Evolutionary conservation across 1,139 yeast species (phyloP), one percentile per base, ranked within the genome.

Genomic region (Oligophagozyma castellii): DNA sequence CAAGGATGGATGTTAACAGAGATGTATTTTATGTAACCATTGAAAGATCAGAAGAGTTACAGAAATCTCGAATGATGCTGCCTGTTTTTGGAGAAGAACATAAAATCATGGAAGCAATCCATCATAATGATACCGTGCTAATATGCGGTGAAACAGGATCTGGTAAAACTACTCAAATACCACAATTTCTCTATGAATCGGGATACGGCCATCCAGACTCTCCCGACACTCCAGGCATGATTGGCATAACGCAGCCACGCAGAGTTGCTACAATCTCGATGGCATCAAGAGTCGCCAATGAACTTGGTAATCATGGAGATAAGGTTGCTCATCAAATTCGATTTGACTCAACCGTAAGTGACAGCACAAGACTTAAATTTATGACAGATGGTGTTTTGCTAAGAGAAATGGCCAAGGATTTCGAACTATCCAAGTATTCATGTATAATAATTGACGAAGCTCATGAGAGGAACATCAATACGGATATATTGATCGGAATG

Each of bases 371-470:
- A 4, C 53, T 92, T 53, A 92, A 92, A 53, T 86, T 89, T 47
- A 89, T 92, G 98, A 92, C 99, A 2, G 99, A 92, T 62, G 99
- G 99, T 71, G 95, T 92, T 24, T 58, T 92, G 30, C 58, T 92
- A 20, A 65, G 96, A 43, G 99, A 92, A 54, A 73, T 92, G 77
- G 77, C 89, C 75, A 61, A 71, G 1, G 98, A 92, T 46, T 77
- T 89, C 40, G 57, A 76, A 39, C 61, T 92, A 28, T 65, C 69
- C 21, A 81, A 80, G 47, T 92, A 92, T 51, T 83, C 95, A 1
- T 75, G 79, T 1, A 65, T 92, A 24, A 68, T 92, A 19, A 81
- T 92, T 36, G 99, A 92, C 59, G 99, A 89, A 55, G 99, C 99
- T 0, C 99, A 92, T 53, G 98, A 92, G 53, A 70, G 99, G 48